A percentile compares a stretch with the other conserved stretches of the same genome.
Evolutionary conservation across 768 basidiomycete genomes (phyloP).

Genomic region (Pleurotus eryngii): DNA sequence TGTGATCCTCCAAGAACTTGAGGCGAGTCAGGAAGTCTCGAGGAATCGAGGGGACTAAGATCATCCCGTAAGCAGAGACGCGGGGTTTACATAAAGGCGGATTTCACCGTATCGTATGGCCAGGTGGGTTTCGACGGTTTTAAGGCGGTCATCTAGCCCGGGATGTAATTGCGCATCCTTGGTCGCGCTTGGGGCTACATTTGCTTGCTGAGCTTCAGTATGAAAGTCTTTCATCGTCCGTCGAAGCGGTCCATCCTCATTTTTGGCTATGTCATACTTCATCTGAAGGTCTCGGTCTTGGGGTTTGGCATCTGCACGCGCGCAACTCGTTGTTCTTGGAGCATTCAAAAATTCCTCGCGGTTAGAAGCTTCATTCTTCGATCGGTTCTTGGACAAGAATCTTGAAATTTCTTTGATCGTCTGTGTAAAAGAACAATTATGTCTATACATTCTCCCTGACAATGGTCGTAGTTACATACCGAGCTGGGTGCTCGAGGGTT

Average conservation of each 20-base stretch:
- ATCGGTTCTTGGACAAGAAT: conserved; percentile 68
- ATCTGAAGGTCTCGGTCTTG: conserved; percentile 76
- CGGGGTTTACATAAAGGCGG: not conserved
- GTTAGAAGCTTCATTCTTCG: conserved; percentile 75
- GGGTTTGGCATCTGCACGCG: conserved; percentile 68
- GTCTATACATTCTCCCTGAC: not conserved
- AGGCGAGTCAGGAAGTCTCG: conserved; percentile 61
- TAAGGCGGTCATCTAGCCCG: conserved; percentile 60
- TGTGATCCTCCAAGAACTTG: conserved; percentile 72
- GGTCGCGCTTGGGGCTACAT: conserved; percentile 13
- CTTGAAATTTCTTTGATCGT: conserved; percentile 68
- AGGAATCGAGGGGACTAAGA: conserved; percentile 67
- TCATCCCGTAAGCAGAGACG: not conserved
- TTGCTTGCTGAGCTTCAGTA: not conserved
- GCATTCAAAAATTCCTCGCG: conserved; percentile 69
- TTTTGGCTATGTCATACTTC: conserved; percentile 86
- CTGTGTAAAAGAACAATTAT: conserved; percentile 28
- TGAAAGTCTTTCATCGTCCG: conserved; percentile 44
- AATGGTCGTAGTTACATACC: conserved; percentile 37
- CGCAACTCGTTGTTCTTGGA: conserved; percentile 49
- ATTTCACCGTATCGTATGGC: conserved; percentile 69
- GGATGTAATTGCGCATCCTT: conserved; percentile 43
- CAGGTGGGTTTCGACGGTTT: conserved; percentile 68
- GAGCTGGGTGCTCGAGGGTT: conserved; percentile 53
- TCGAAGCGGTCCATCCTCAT: conserved; percentile 72